Evolutionary conservation across 148 eudicot species (phyloP), one percentile per base, ranked within the genome.

Genomic region (Silene latifolia): DNA sequence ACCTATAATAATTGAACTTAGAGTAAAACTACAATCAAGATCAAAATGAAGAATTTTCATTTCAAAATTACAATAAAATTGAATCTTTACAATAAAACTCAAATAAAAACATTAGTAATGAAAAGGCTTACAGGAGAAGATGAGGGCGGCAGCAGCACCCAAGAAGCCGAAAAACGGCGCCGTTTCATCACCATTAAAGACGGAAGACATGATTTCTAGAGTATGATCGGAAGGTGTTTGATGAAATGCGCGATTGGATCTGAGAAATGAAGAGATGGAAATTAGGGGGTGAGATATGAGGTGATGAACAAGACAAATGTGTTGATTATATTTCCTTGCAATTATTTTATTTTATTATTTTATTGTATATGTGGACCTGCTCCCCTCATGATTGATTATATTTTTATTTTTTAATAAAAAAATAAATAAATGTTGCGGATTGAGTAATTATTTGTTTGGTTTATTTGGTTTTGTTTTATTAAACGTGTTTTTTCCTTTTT

Each of bases 121-220:
- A 63, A 0, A 18, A 35, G 29, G 29, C 78, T 11, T 86, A 90
- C 95, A 88, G 63, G 95, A 90, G 85, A 90, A 90, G 51, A 90
- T 86, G 77, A 90, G 90, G 39, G 95, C 95, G 3, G 90, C 79
- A 63, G 95, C 95, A 39, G 95, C 94, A n/a, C 94, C 94, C 18
- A 90, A 85, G 63, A 90, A 90, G 74, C 94, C 94, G 83, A 90
- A 90, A 79, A 90, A 90, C 4, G 95, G 95, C 32, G 95, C 95
- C 13, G 87, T 88, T 81, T 90, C 95, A 81, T 90, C 95, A n/a
- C 95, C 95, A 76, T 83, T 88, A 86, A 90, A 90, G 64, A 67
- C 73, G 15, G 83, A 62, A 25, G 89, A 74, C 88, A 83, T 87
- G n/a, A n/a, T n/a, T n/a, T n/a, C n/a, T n/a, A n/a, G n/a, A n/a